Conservation (phyloP, 139 green algal genomes). For the Chara braunii region DNA sequence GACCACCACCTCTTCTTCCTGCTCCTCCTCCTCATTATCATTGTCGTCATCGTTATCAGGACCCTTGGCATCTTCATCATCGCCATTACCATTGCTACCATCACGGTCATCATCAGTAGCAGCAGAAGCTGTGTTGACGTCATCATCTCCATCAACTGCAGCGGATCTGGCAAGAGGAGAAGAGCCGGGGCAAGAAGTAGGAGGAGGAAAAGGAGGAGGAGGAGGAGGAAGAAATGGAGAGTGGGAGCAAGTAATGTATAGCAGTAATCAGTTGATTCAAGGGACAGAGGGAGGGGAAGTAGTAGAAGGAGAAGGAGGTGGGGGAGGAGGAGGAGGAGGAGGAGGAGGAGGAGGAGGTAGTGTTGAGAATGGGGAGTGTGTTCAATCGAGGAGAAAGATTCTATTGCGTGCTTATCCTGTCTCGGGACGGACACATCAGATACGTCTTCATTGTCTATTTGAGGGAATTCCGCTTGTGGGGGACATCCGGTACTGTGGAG, state of each 20-base stretch:
- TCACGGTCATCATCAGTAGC: too few relatives aligned
- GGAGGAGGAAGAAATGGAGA: not conserved
- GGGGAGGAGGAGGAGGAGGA: not conserved
- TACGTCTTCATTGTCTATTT: constrained; percentile 32
- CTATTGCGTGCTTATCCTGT: constrained; percentile 12
- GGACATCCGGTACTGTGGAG: constrained; percentile 22
- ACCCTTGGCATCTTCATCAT: not conserved
- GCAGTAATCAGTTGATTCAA: not conserved
- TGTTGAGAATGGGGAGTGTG: not conserved
- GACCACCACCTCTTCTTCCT: too few relatives aligned
- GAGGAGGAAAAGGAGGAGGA: not conserved
- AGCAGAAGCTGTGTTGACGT: not conserved
- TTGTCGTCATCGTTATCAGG: too few relatives aligned
- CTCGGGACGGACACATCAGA: constrained; percentile 39
- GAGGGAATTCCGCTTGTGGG: constrained; percentile 23
- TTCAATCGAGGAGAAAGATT: too few relatives aligned
- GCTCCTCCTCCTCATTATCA: too few relatives aligned
- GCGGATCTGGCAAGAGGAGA: too few relatives aligned
- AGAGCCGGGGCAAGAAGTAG: not conserved
- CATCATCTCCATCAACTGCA: not conserved
- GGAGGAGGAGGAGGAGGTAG: not conserved
- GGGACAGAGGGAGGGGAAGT: not conserved
- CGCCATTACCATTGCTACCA: not conserved
- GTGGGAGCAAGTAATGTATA: not conserved
- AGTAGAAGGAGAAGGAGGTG: not conserved